These are phyloP conservation scores for Pseudocercospora fuligena DNA, from an alignment of 2,329 filamentous ascomycete species.

Conservation along the genomic window DNA sequence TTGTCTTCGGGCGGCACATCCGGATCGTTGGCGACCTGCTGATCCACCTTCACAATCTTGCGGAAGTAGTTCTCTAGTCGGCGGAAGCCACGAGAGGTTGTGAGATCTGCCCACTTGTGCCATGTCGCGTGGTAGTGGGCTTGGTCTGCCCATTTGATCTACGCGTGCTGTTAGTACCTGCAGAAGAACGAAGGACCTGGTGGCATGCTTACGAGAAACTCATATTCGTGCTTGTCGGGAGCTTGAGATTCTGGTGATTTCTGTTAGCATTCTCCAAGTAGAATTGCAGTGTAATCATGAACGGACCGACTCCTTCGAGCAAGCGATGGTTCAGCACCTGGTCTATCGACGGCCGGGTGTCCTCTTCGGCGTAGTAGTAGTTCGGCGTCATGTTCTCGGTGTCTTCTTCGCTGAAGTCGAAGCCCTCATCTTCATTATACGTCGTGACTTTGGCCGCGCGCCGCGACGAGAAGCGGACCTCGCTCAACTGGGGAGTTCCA, in stretches of 20 bases:
- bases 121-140: constrained; percentile 96
- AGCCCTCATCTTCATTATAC: constrained; percentile 70
- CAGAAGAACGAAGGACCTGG: constrained; percentile 3
- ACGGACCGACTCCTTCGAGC: constrained; percentile 63
- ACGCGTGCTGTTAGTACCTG: constrained; percentile 43
- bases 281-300: constrained; percentile 21
- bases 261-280: not conserved
- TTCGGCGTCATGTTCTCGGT: constrained; percentile 70
- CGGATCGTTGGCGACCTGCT: constrained; percentile 71
- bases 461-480: constrained; percentile 90
- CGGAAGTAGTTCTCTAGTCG: constrained; percentile 95
- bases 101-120: constrained; percentile 78
- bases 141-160: constrained; percentile 96
- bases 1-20: constrained; percentile 82
- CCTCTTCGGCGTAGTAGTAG: constrained; percentile 73
- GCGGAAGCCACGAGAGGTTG: constrained; percentile 73
- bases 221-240: constrained; percentile 75
- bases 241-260: constrained; percentile 37
- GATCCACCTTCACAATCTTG: constrained; percentile 81
- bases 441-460: constrained; percentile 76
- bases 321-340: constrained; percentile 85
- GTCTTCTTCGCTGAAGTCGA: constrained; percentile 63
- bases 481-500: constrained; percentile 69
- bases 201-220: constrained; percentile 64
- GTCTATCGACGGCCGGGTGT: constrained; percentile 85